Evolutionary conservation across 164 flowering plant species (phyloP).

Genomic region (Aristolochia fimbriata): DNA sequence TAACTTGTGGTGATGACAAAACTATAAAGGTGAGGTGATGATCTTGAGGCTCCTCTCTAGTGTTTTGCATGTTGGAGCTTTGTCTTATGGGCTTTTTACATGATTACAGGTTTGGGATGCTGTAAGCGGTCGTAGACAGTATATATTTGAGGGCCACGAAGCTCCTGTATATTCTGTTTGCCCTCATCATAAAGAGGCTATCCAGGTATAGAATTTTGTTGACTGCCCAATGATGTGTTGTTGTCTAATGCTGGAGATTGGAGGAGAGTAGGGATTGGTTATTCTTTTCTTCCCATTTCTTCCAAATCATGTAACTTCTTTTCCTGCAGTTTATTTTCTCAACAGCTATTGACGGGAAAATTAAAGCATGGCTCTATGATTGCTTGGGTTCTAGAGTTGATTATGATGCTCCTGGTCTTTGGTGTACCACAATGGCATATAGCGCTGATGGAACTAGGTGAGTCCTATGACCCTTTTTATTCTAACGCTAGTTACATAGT

Average conservation of each 20-base stretch:
- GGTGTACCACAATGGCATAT: slow-evolving; percentile 61
- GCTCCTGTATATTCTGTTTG: slow-evolving; percentile 72
- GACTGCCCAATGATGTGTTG: neutral
- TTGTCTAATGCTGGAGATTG: neutral
- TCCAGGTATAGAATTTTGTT: slow-evolving; percentile 31
- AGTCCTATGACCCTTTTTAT: neutral
- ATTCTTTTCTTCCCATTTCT: neutral
- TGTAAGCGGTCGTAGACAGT: slow-evolving; percentile 35
- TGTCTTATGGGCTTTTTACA: neutral
- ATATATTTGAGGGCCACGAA: slow-evolving; percentile 64
- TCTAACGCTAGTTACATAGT: neutral
- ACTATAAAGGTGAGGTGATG: slow-evolving; percentile 41
- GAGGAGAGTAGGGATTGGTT: neutral
- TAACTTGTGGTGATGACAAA: slow-evolving; percentile 74
- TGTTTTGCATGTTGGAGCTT: neutral
- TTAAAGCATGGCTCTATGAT: slow-evolving; percentile 79
- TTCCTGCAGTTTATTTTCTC: slow-evolving; percentile 57
- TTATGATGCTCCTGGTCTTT: slow-evolving; percentile 79
- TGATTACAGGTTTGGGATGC: slow-evolving; percentile 53
- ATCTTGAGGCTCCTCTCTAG: neutral
- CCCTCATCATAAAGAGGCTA: slow-evolving; percentile 59
- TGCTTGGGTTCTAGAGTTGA: slow-evolving; percentile 66
- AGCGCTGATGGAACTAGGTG: slow-evolving; percentile 82
- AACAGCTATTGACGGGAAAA: slow-evolving; percentile 72
- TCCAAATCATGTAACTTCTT: neutral